Evolutionary conservation across 495 filamentous ascomycete genomes (phyloP).

Genomic region (Aspergillus egyptiacus): DNA sequence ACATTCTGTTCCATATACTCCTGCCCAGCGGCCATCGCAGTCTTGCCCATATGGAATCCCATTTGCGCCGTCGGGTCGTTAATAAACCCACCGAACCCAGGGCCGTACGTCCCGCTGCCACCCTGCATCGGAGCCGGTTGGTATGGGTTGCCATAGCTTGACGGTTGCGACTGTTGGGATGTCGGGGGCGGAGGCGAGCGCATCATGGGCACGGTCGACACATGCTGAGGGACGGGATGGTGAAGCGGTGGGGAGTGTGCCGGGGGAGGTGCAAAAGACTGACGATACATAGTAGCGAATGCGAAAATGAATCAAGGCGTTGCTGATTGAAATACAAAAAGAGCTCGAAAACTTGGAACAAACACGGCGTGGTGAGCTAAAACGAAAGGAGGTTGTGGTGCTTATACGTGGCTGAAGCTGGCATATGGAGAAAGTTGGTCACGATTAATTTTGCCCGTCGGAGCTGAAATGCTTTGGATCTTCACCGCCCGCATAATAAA

Average conservation of each 20-base stretch:
- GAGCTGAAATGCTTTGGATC: conserved; percentile 15
- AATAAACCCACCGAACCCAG: conserved; percentile 81
- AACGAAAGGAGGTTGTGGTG: conserved; percentile 18
- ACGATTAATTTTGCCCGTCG: background rate
- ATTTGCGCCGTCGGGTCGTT: conserved; percentile 95
- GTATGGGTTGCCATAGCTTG: conserved; percentile 71
- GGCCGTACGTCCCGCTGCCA: conserved; percentile 55
- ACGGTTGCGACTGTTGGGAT: conserved; percentile 64
- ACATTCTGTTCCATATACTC: conserved; percentile 94
- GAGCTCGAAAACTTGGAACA: background rate
- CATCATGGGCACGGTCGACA: conserved; percentile 97
- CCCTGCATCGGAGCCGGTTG: conserved; percentile 46
- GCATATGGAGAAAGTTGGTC: background rate
- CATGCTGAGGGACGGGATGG: conserved; percentile 96
- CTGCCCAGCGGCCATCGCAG: conserved; percentile 78
- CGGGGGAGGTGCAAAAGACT: conserved; percentile 64
- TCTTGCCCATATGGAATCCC: conserved; percentile 90
- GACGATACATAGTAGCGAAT: conserved; percentile 65
- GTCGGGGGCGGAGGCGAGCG: conserved; percentile 87
- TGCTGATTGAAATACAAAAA: background rate
- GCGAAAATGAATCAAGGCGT: background rate
- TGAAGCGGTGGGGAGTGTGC: conserved; percentile 93
- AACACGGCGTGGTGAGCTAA: conserved; percentile 3
- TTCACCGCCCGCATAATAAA: conserved; percentile 28
- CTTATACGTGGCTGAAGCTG: conserved; percentile 42